These are phyloP conservation scores for Monilinia polystroma DNA, from an alignment of 2,329 filamentous ascomycete genomes.

Conservation along the genomic window DNA sequence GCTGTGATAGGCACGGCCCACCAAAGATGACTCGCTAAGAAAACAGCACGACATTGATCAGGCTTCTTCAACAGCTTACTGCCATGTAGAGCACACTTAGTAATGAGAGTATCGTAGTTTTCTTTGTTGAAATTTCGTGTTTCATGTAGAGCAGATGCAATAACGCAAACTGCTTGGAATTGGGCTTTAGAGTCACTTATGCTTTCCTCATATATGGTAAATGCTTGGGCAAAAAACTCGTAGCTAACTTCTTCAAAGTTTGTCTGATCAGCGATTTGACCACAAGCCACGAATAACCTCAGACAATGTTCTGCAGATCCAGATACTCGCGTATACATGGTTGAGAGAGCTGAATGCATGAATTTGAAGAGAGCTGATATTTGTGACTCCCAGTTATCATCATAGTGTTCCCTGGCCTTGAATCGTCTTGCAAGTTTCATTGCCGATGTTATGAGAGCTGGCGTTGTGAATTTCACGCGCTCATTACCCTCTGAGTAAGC, in stretches of 20 bases:
- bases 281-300: conserved; percentile 85
- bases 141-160: conserved; percentile 84
- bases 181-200: conserved; percentile 95
- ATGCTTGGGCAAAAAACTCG: conserved; percentile 97
- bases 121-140: conserved; percentile 91
- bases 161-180: conserved; percentile 95
- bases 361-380: conserved; percentile 91
- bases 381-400: conserved; percentile 70
- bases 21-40: conserved; percentile 95
- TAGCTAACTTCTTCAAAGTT: conserved; percentile 95
- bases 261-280: conserved; percentile 87
- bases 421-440: conserved; percentile 86
- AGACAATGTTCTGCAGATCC: conserved; percentile 85
- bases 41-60: conserved; percentile 95
- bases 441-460: conserved; percentile 83
- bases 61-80: conserved; percentile 97
- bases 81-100: conserved; percentile 93
- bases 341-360: conserved; percentile 83
- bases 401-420: conserved; percentile 86
- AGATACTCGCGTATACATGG: conserved; percentile 79
- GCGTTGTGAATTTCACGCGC: conserved; percentile 92
- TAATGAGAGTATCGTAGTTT: conserved; percentile 98
- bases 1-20: conserved; percentile 86
- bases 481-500: conserved; percentile 91
- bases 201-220: conserved; percentile 95